These are phyloP conservation scores for Aegilops umbellulata DNA, from an alignment of 176 grass and related monocot genomes.

Conservation along the genomic window DNA sequence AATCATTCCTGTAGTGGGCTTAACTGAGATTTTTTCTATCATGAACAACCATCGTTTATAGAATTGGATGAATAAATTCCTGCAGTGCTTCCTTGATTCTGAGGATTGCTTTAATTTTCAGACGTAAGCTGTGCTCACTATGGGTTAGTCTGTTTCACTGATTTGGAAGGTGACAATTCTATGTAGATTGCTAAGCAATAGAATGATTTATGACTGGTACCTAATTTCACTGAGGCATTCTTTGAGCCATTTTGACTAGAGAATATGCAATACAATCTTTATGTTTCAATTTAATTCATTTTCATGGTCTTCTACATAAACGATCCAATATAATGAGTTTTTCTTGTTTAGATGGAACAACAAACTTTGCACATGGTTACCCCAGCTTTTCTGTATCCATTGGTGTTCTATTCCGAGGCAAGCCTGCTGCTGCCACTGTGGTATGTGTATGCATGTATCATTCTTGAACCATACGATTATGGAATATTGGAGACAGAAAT, in stretches of 20 bases:
- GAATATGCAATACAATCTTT: not conserved
- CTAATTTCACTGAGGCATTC: not conserved
- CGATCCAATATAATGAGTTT: slow-evolving; percentile 25
- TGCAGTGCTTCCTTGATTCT: not conserved
- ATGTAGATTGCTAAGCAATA: not conserved
- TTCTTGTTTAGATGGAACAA: slow-evolving; percentile 80
- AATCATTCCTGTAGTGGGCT: not conserved
- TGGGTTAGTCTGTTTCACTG: not conserved
- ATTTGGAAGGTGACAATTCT: slow-evolving; percentile 15
- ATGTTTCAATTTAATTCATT: not conserved
- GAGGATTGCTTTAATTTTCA: not conserved
- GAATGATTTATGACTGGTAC: not conserved
- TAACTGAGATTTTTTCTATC: not conserved
- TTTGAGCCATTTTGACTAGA: not conserved
- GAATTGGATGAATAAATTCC: not conserved
- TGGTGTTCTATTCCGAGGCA: slow-evolving; percentile 86
- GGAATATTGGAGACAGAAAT: not conserved
- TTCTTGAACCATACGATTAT: slow-evolving; percentile 15
- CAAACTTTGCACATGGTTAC: slow-evolving; percentile 98
- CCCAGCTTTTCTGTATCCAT: slow-evolving; percentile 97
- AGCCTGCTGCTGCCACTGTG: slow-evolving; percentile 90
- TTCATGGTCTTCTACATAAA: not conserved
- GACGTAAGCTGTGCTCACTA: not conserved
- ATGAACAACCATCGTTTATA: not conserved
- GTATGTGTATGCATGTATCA: slow-evolving; percentile 48